These are phyloP conservation scores for Westerdykella sp. DNA, from an alignment of 2,329 filamentous ascomycete genomes.

Conservation along the genomic window DNA sequence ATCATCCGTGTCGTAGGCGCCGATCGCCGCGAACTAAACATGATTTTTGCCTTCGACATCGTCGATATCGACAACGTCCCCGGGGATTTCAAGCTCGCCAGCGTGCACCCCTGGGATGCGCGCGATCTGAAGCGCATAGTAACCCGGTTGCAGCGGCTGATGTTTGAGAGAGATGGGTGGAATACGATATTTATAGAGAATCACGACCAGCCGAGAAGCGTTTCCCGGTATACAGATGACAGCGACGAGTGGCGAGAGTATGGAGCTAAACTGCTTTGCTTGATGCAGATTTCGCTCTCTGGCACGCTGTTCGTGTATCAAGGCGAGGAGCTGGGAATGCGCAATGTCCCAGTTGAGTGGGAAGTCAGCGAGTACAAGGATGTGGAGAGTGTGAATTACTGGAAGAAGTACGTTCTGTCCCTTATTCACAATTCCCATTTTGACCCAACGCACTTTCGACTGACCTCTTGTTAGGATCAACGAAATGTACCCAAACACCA, in stretches of 20 bases:
- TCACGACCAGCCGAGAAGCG: constrained; percentile 48
- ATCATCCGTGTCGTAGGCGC: constrained; percentile 43
- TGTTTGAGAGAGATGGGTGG: constrained; percentile 39
- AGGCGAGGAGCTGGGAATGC: constrained; percentile 49
- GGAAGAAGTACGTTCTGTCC: constrained; percentile 35
- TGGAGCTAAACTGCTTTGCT: constrained; percentile 43
- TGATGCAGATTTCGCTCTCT: constrained; percentile 44
- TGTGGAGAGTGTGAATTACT: constrained; percentile 54
- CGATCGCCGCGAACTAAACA: constrained; percentile 51
- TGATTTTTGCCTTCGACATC: constrained; percentile 57
- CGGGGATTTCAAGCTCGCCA: constrained; percentile 30
- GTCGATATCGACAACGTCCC: constrained; percentile 35
- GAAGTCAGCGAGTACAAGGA: constrained; percentile 46
- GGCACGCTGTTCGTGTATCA: constrained; percentile 48
- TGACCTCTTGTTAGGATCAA: constrained; percentile 14
- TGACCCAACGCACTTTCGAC: no score
- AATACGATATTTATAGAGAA: constrained; percentile 50
- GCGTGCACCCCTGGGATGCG: constrained; percentile 29
- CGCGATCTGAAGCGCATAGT: constrained; percentile 30
- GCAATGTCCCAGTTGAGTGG: constrained; percentile 42
- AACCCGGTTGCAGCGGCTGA: constrained; percentile 31
- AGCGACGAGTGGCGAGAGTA: constrained; percentile 42
- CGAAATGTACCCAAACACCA: constrained; percentile 23
- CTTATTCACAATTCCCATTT: no score
- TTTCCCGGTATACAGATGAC: constrained; percentile 46